Conservation (phyloP, 169 alveolate species). For the Cryptosporidium viatorum region DNA sequence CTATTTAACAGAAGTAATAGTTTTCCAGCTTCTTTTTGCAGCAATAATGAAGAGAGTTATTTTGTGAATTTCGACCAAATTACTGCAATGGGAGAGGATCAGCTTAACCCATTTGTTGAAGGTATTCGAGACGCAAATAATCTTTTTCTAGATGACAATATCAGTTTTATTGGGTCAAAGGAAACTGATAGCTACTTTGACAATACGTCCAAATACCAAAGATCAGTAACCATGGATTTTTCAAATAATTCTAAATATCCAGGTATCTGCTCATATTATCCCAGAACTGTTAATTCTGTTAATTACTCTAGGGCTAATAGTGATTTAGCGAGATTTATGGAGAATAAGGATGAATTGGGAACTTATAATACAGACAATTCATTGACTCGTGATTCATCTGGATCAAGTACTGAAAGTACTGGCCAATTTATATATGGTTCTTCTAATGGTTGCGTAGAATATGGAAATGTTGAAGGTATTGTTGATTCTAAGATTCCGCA, state of each 20-base stretch:
- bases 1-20: constrained; percentile 63
- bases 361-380: constrained; percentile 24
- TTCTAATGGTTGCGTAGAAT: neutral
- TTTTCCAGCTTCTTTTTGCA: constrained; percentile 37
- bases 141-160: constrained; percentile 38
- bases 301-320: constrained; percentile 49
- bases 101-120: constrained; percentile 16
- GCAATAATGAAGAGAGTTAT: constrained; percentile 62
- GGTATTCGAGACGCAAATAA: constrained; percentile 10
- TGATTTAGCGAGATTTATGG: constrained; percentile 18
- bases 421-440: neutral
- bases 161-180: constrained; percentile 34
- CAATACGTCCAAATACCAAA: constrained; percentile 42
- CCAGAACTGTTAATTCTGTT: neutral
- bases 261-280: constrained; percentile 2
- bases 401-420: constrained; percentile 13
- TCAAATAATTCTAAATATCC: constrained; percentile 31
- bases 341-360: constrained; percentile 23
- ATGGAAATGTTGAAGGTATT: neutral
- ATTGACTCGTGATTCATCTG: constrained; percentile 27
- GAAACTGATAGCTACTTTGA: constrained; percentile 46
- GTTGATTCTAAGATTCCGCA: neutral
- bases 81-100: constrained; percentile 36
- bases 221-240: constrained; percentile 57
- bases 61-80: constrained; percentile 54